Evolutionary conservation across 441 rosid genomes (phyloP).

Genomic region (Dalechampia spathulata): DNA sequence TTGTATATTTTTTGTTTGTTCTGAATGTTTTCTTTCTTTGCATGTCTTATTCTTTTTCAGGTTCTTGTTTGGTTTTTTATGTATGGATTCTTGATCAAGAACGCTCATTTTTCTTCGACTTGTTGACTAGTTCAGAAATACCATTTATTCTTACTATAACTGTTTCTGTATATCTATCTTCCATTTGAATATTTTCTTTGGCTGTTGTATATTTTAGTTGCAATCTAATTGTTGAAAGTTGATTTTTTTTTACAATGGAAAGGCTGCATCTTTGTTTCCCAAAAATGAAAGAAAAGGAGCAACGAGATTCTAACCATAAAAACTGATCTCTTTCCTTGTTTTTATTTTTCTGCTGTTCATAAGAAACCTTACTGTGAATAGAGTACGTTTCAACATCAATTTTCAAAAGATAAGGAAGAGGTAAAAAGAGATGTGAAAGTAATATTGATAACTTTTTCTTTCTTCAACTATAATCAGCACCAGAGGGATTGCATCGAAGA

Average conservation of each 20-base stretch:
- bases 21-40: conserved; percentile 1
- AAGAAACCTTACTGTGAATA: not conserved
- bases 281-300: not conserved
- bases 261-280: not conserved
- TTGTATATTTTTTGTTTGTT: conserved; percentile 5
- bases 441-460: conserved; percentile 15
- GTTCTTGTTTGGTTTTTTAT: conserved; percentile 23
- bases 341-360: too few relatives aligned
- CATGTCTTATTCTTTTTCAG: conserved; percentile 17
- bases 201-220: not conserved
- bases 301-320: not conserved
- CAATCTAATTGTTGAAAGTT: not conserved
- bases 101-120: conserved; percentile 1
- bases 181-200: not conserved
- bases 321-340: not conserved
- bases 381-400: not conserved
- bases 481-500: conserved; percentile 30
- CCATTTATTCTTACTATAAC: not conserved
- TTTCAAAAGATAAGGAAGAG: not conserved
- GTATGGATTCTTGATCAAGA: conserved; percentile 5
- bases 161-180: conserved; percentile 13
- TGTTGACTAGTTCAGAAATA: not conserved
- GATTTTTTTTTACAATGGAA: conserved; percentile 5
- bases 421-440: not conserved
- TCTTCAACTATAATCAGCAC: conserved; percentile 33